These are phyloP conservation scores for Neofusicoccum ribis DNA, from an alignment of 2,329 filamentous ascomycete species.

Conservation along the genomic window DNA sequence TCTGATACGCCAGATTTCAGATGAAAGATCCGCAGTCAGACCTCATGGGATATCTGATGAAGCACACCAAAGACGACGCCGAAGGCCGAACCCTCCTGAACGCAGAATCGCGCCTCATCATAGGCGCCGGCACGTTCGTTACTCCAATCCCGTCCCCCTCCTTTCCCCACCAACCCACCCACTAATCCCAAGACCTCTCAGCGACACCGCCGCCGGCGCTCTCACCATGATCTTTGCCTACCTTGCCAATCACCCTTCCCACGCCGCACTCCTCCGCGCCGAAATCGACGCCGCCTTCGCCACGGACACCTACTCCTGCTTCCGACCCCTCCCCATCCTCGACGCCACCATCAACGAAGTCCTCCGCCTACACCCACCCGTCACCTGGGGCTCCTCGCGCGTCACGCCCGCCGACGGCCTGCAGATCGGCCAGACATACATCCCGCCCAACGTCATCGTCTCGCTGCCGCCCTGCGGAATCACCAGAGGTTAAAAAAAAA, in stretches of 20 bases:
- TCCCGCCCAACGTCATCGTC: slow-evolving; percentile 33
- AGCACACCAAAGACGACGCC: slow-evolving; percentile 22
- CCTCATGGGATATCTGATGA: slow-evolving; percentile 29
- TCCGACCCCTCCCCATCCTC: slow-evolving; percentile 28
- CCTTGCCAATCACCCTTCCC: slow-evolving; percentile 27
- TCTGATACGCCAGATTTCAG: not conserved
- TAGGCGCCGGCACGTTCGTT: slow-evolving; percentile 29
- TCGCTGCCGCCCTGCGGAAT: slow-evolving; percentile 24
- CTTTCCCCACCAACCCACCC: too few relatives aligned
- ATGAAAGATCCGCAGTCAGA: slow-evolving; percentile 26
- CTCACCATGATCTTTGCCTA: slow-evolving; percentile 20
- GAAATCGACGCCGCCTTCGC: slow-evolving; percentile 29
- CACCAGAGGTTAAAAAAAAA: slow-evolving; percentile 1
- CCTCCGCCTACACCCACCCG: slow-evolving; percentile 43
- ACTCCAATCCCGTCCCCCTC: not conserved
- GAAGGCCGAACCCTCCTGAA: slow-evolving; percentile 27
- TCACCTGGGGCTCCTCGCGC: slow-evolving; percentile 39
- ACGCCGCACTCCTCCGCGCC: slow-evolving; percentile 25
- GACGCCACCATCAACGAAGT: slow-evolving; percentile 46
- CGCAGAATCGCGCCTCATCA: slow-evolving; percentile 34
- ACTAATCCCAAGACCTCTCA: not conserved
- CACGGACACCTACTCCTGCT: slow-evolving; percentile 9
- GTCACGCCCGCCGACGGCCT: slow-evolving; percentile 42
- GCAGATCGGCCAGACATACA: slow-evolving; percentile 33
- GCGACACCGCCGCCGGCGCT: slow-evolving; percentile 3